These are phyloP conservation scores for Candida tetrigidarum DNA, from an alignment of 1,139 yeast genomes.

Conservation along the genomic window DNA sequence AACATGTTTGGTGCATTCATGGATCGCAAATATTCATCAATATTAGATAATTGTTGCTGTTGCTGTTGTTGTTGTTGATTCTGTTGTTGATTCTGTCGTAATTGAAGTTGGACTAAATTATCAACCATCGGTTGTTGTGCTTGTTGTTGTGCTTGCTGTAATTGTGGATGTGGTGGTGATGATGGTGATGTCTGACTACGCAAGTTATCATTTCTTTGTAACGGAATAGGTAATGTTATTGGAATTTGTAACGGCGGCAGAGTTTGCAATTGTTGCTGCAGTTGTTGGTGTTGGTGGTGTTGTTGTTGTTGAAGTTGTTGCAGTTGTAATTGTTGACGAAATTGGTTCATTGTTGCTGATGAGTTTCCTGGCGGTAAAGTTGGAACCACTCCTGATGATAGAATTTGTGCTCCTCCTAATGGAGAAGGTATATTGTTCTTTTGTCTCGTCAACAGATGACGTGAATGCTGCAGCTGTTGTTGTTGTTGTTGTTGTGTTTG, in stretches of 20 bases:
- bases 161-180: conserved; percentile 5
- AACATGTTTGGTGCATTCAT: conserved; percentile 8
- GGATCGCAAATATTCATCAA: conserved; percentile 39
- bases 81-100: conserved; percentile 3
- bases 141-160: conserved; percentile 6
- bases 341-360: neutral
- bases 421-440: conserved; percentile 8
- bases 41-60: conserved; percentile 26
- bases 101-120: conserved; percentile 10
- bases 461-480: conserved; percentile 17
- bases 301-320: neutral
- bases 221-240: neutral
- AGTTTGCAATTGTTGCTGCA: conserved; percentile 16
- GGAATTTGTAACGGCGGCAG: conserved; percentile 19
- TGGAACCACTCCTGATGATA: neutral
- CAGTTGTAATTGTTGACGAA: conserved; percentile 1
- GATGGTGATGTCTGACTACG: neutral
- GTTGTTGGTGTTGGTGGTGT: conserved; percentile 3
- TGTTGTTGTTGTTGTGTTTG: conserved; percentile 15
- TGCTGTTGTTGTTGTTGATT: conserved; percentile 9
- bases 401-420: conserved; percentile 19
- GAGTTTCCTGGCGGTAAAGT: neutral
- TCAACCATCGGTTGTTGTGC: conserved; percentile 11
- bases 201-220: neutral
- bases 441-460: neutral